A percentile compares a stretch with the other conserved stretches of the same genome.
Conservation (phyloP, 1,284 basidiomycete species). For the Fistulinella staudtii region DNA sequence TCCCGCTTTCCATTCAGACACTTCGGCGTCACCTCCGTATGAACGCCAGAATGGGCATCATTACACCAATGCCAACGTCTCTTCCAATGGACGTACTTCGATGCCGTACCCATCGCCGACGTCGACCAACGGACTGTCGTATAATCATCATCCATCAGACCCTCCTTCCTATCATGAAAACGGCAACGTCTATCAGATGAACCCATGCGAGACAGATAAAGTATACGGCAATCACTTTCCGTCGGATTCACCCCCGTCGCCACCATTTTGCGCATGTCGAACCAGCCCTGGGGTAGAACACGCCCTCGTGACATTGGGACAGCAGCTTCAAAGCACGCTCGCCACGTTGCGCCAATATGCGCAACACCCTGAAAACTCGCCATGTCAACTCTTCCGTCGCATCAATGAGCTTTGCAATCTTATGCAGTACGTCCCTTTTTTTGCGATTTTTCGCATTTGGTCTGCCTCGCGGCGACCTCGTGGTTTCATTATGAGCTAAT, state of each 20-base stretch:
- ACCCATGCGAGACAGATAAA: conserved; percentile 44
- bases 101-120: conserved; percentile 35
- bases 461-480: conserved; percentile 27
- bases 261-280: conserved; percentile 57
- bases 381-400: conserved; percentile 55
- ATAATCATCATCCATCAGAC: conserved; percentile 34
- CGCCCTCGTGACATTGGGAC: conserved; percentile 55
- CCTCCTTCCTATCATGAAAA: conserved; percentile 45
- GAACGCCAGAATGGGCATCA: conserved; percentile 35
- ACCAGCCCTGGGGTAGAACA: conserved; percentile 56
- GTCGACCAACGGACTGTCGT: conserved; percentile 34
- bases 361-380: conserved; percentile 51
- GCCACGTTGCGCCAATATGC: conserved; percentile 56
- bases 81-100: conserved; percentile 27
- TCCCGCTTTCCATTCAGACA: conserved; percentile 34
- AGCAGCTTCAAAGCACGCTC: conserved; percentile 59
- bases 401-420: conserved; percentile 60
- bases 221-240: conserved; percentile 41
- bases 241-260: conserved; percentile 35
- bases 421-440: conserved; percentile 57
- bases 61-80: conserved; percentile 31
- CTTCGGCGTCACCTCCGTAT: conserved; percentile 33
- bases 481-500: conserved; percentile 32
- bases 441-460: background rate
- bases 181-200: conserved; percentile 42